Base-by-base conservation (phyloP, 2,329 filamentous ascomycete species). In the Colletotrichum melonis region DNA sequence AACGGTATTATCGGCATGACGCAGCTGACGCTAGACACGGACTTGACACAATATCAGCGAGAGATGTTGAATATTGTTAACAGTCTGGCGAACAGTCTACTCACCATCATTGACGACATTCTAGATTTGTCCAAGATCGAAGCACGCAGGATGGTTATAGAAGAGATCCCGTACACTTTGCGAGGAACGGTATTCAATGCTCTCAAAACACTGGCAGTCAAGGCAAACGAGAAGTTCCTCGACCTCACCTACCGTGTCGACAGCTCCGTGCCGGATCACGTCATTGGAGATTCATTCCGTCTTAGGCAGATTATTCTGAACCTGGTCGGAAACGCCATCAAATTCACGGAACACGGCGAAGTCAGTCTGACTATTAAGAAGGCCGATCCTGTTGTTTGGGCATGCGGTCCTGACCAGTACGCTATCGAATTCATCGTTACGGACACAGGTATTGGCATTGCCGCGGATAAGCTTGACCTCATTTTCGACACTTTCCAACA, bases 401-500 rank as follows among this genome's bases (percentile, higher is more conserved):
- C 91, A 55, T 93, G 91, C 78, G 88, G 88, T 14, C 86, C 88
- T 12, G 92, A 93, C 77, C 94, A 98, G 82, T 98, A 97, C 78
- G 93, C 95, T 32, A 96, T 98, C 81, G 95, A 98, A 84, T 98
- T 98, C 83, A 92, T 96, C 67, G 97, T 99, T 42, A 94, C 94
- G 24, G 97, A 98, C 82, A 98, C 97, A 46, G 97, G 97, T 77
- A 99, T 98, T 79, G 97, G 97, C 78, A 98, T 98, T 78, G 94
- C 96, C 78, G 91, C 93, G 76, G 95, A 98, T 84, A 98, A 98
- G 86, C 90, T 98, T 66, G 95, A 98, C 80, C 88, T 98, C 76
- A 98, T 99, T 80, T 98, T 99, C 84, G 97, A 98, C 84, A 98
- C 96, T 0, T 98, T 98, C 91, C 96, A 98, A 83, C 97, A 98